Conservation (phyloP, 2,329 filamentous ascomycete genomes). For the Achaetomium macrosporum region DNA sequence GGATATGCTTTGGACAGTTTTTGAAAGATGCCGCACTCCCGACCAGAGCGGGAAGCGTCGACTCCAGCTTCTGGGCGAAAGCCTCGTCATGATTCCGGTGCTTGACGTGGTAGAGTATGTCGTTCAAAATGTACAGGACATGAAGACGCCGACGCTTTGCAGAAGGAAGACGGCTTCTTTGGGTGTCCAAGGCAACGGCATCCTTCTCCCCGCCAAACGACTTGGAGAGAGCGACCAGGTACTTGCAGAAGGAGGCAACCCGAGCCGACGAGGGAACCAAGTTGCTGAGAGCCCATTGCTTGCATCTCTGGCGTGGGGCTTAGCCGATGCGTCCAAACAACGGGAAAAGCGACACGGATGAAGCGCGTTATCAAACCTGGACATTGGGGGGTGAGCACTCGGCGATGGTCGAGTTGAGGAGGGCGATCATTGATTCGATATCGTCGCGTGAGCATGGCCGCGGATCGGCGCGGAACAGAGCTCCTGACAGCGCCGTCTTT, state of each 20-base stretch:
- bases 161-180: conserved; percentile 44
- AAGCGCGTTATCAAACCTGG: conserved; percentile 66
- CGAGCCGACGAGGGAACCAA: conserved; percentile 62
- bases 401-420: conserved; percentile 58
- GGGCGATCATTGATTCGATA: conserved; percentile 62
- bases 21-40: conserved; percentile 50
- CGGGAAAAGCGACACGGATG: conserved; percentile 20
- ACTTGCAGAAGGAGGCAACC: conserved; percentile 65
- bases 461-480: conserved; percentile 70
- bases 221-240: conserved; percentile 62
- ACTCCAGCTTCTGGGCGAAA: conserved; percentile 53
- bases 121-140: conserved; percentile 71
- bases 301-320: conserved; percentile 66
- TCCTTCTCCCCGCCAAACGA: conserved; percentile 41
- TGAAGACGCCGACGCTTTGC: conserved; percentile 65
- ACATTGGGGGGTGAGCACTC: conserved; percentile 75
- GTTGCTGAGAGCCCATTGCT: conserved; percentile 74
- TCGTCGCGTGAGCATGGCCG: conserved; percentile 60
- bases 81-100: conserved; percentile 42
- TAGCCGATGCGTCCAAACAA: conserved; percentile 30
- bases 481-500: conserved; percentile 70
- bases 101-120: conserved; percentile 66
- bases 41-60: conserved; percentile 58
- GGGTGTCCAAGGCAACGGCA: conserved; percentile 27
- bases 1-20: conserved; percentile 58